phyloP scores from a whole-genome alignment of 495 filamentous ascomycete genomes.

The Parathielavia appendiculata region DNA sequence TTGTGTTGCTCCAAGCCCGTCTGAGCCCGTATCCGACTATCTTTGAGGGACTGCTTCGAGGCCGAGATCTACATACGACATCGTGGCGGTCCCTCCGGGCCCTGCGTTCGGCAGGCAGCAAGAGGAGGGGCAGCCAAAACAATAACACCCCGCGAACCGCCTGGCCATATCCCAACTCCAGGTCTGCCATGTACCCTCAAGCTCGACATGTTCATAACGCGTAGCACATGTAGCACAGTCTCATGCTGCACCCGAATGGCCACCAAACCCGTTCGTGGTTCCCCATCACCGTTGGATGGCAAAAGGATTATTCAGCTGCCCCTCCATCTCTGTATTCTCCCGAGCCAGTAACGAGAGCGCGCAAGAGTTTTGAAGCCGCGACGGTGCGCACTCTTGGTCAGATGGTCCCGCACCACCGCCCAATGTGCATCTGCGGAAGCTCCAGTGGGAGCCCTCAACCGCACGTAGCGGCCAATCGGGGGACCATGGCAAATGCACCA shows the following conservation, averaged over 20 bases:
- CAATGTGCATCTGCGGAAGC: not conserved
- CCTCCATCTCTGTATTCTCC: not conserved
- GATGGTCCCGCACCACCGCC: not conserved
- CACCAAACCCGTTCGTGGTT: not conserved
- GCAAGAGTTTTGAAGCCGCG: not conserved
- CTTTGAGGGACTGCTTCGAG: not conserved
- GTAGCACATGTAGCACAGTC: not conserved
- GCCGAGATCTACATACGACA: not conserved
- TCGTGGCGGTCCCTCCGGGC: not conserved
- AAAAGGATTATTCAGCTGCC: constrained; percentile 11
- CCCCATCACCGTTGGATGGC: not conserved
- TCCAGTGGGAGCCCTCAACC: constrained; percentile 1
- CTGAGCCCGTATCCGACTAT: not conserved
- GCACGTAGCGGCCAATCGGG: not conserved
- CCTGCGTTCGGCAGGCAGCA: not conserved
- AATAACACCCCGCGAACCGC: constrained; percentile 2
- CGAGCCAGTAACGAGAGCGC: not conserved
- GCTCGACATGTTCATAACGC: not conserved
- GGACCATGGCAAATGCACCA: not conserved
- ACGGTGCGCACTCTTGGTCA: not conserved
- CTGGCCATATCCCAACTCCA: too few species aligned
- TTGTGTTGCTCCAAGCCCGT: not conserved
- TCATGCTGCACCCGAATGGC: not conserved
- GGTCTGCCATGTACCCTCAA: not conserved
- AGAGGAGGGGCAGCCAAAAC: constrained; percentile 11